Evolutionary conservation across 2,329 filamentous ascomycete species (phyloP), one percentile per base, ranked within the genome.

Genomic region (Talaromyces sp.): DNA sequence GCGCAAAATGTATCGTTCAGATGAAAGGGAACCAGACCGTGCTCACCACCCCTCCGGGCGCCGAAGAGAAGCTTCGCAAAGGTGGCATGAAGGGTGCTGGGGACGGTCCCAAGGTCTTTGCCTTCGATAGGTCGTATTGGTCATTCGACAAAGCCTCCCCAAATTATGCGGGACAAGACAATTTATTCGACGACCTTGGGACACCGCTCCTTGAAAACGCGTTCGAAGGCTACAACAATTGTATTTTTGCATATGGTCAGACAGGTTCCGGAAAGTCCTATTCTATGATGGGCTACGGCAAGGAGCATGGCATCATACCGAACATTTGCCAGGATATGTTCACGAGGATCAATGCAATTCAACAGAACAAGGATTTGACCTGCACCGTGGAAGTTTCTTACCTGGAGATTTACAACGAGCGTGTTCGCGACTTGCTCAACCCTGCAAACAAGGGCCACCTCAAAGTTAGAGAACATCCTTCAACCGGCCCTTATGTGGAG

Each of bases 241-340:
- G 95, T 82, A 99, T 99, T 72, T 99, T 99, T 74, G 95, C 95
- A 15, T 99, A 99, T 73, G 95, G 95, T 19, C 95, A 99, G 80
- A 99, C 95, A 1, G 95, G 95, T 68, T 98, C 95, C 0, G 95
- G 95, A 77, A 99, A 99, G 80, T 97, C 92, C 17, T 99, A 99
- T 77, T 97, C 93, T 33, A 99, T 99, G 93, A 99, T 99, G 95
- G 95, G 95, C 55, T 99, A 98, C 78, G 95, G 95, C 59, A 89
- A 93, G 71, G 93, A 99, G 72, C 85, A 92, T 62, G 95, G 95
- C 75, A 95, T 99, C 65, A 98, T 98, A 65, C 95, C 96, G 53
- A 90, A 88, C 71, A 99, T 99, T 79, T 99, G 95, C 76, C 91
- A 95, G 79, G 89, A 96, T 71, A 98, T 99, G 92, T 99, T 99